These are phyloP conservation scores for Fusarium sacchari DNA, from an alignment of 2,329 filamentous ascomycete species.

Conservation along the genomic window DNA sequence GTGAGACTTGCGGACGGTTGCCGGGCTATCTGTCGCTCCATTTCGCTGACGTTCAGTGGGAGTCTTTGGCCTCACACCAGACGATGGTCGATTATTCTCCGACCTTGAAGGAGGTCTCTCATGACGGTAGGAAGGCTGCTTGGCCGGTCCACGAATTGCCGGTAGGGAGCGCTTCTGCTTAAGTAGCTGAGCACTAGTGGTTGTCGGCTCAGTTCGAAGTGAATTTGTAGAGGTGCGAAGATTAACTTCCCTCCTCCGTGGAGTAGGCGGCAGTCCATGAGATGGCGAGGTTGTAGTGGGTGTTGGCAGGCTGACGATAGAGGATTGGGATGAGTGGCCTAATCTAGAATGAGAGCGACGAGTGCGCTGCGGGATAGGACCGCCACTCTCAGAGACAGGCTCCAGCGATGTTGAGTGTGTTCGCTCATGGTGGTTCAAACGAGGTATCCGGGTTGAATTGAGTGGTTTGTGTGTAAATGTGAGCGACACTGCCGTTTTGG, in stretches of 20 bases:
- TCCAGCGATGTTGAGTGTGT: conserved; percentile 80
- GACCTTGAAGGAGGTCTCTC: conserved; percentile 70
- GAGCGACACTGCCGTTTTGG: conserved; percentile 81
- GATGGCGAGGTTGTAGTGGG: conserved; percentile 67
- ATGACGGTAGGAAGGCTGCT: conserved; percentile 57
- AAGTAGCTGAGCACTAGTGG: conserved; percentile 71
- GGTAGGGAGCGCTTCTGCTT: conserved; percentile 74
- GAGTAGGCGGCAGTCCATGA: conserved; percentile 66
- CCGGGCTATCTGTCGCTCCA: conserved; percentile 59
- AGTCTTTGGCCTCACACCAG: conserved; percentile 72
- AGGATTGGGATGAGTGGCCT: conserved; percentile 76
- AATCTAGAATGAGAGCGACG: conserved; percentile 73
- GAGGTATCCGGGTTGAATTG: conserved; percentile 76
- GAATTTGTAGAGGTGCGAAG: conserved; percentile 64
- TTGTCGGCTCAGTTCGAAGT: conserved; percentile 69
- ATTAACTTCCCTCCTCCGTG: conserved; percentile 68
- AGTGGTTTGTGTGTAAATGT: conserved; percentile 87
- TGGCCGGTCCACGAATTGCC: conserved; percentile 65
- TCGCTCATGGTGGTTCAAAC: conserved; percentile 77
- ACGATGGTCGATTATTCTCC: conserved; percentile 61
- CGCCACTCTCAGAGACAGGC: conserved; percentile 90
- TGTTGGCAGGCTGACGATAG: conserved; percentile 70
- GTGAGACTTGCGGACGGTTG: conserved; percentile 67
- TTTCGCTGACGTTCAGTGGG: conserved; percentile 71
- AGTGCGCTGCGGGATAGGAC: conserved; percentile 68